Evolutionary conservation across 441 rosid genomes (phyloP).

Genomic region (Populus tomentosa): DNA sequence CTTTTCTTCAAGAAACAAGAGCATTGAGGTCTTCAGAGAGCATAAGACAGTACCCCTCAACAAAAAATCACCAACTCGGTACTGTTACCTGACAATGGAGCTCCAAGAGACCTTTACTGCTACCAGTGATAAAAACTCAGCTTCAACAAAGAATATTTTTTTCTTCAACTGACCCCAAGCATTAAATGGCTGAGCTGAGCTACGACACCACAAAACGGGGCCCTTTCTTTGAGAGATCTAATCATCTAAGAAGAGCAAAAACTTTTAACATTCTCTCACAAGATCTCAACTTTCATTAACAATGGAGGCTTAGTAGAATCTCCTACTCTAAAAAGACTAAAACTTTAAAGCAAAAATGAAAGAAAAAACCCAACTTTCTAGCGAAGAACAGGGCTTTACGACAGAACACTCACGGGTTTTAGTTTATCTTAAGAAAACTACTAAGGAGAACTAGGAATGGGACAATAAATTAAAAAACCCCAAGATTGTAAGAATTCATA

Average conservation of each 20-base stretch:
- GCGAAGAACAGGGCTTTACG: slow-evolving; percentile 15
- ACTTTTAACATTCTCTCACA: slow-evolving; percentile 12
- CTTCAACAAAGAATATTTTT: slow-evolving; percentile 26
- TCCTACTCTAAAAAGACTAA: slow-evolving; percentile 22
- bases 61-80: slow-evolving; percentile 4
- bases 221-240: slow-evolving; percentile 41
- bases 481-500: slow-evolving; percentile 3
- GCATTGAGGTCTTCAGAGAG: neutral
- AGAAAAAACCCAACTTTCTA: slow-evolving; percentile 12
- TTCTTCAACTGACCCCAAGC: slow-evolving; percentile 24
- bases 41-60: slow-evolving; percentile 5
- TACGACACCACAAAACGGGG: slow-evolving; percentile 22
- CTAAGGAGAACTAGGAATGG: neutral
- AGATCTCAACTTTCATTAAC: slow-evolving; percentile 41
- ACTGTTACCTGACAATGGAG: slow-evolving; percentile 26
- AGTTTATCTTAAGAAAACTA: slow-evolving; percentile 10
- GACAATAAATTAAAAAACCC: slow-evolving; percentile 15
- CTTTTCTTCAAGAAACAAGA: slow-evolving; percentile 14
- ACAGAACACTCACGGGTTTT: slow-evolving; percentile 15
- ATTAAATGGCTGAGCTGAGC: slow-evolving; percentile 36
- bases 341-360: slow-evolving; percentile 25
- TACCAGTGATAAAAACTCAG: slow-evolving; percentile 25
- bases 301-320: slow-evolving; percentile 38
- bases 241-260: slow-evolving; percentile 11
- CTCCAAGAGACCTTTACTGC: slow-evolving; percentile 23